Evolutionary conservation across 2,329 filamentous ascomycete species (phyloP).

Genomic region (Zymoseptoria crescenta): DNA sequence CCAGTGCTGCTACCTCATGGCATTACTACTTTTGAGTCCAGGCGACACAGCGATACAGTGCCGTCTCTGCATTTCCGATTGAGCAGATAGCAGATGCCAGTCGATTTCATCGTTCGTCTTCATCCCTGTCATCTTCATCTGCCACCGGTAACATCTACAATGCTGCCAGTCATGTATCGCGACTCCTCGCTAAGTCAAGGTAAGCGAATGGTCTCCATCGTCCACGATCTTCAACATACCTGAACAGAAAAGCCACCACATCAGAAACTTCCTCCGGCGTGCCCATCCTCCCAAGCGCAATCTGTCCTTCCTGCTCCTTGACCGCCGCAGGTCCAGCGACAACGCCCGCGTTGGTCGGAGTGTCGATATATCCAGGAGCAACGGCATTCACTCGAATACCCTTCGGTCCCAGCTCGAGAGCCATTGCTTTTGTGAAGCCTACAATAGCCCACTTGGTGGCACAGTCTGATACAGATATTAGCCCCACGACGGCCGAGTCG

Average conservation of each 20-base stretch:
- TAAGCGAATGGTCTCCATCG: constrained; percentile 1
- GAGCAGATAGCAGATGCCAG: not conserved
- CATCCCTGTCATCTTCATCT: not conserved
- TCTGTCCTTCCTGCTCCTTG: constrained; percentile 32
- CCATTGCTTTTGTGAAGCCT: constrained; percentile 40
- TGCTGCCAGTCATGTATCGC: constrained; percentile 41
- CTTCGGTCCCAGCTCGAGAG: constrained; percentile 31
- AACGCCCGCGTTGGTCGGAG: constrained; percentile 44
- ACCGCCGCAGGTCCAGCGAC: constrained; percentile 41
- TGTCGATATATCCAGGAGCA: constrained; percentile 39
- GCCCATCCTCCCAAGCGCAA: constrained; percentile 38
- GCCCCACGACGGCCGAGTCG: not conserved
- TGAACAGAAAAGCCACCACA: constrained; percentile 44
- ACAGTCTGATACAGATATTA: constrained; percentile 26
- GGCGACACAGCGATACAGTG: not conserved
- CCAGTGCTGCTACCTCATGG: no score
- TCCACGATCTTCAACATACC: constrained; percentile 26
- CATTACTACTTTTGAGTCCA: no score
- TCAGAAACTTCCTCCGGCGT: constrained; percentile 43
- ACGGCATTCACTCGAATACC: constrained; percentile 35
- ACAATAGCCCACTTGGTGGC: constrained; percentile 38
- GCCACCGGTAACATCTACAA: constrained; percentile 44
- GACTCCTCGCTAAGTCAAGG: constrained; percentile 30
- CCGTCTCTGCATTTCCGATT: not conserved
- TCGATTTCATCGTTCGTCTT: not conserved